These are phyloP conservation scores for Ceratobasidium sp. DNA, from an alignment of 1,284 basidiomycete species.

Conservation along the genomic window DNA sequence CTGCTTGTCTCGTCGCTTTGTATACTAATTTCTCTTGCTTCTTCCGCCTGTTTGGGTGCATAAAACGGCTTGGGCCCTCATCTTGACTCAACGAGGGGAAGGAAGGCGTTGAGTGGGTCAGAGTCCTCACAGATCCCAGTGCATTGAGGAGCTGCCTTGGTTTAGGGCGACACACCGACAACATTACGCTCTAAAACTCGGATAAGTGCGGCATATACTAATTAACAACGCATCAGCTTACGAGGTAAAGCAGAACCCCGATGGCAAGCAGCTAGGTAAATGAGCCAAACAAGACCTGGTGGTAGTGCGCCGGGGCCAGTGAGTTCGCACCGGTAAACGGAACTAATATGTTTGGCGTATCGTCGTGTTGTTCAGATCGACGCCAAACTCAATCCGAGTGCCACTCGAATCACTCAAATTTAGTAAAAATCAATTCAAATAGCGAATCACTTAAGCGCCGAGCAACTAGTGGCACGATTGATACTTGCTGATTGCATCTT, in stretches of 20 bases:
- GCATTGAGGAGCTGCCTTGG: neutral
- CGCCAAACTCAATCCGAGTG: neutral
- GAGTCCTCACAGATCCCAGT: neutral
- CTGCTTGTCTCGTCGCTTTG: conserved; percentile 10
- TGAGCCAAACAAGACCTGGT: too few relatives aligned
- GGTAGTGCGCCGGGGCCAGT: neutral
- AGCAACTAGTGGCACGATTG: neutral
- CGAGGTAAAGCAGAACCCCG: neutral
- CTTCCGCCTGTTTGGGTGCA: neutral
- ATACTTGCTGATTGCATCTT: neutral
- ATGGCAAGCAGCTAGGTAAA: too few relatives aligned
- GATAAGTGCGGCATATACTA: neutral
- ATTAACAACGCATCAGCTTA: neutral
- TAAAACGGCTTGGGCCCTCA: neutral
- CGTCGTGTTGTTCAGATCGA: too few relatives aligned
- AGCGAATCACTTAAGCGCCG: neutral
- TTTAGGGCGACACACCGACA: neutral
- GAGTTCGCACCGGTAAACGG: neutral
- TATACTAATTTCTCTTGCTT: neutral
- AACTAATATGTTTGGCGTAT: neutral
- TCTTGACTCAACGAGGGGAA: neutral
- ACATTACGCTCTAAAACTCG: neutral
- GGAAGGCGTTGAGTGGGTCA: neutral
- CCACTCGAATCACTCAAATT: conserved; percentile 6
- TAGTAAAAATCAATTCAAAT: conserved; percentile 5